These are phyloP conservation scores for Hemileccinum rubropunctum DNA, from an alignment of 768 basidiomycete genomes.

Conservation along the genomic window DNA sequence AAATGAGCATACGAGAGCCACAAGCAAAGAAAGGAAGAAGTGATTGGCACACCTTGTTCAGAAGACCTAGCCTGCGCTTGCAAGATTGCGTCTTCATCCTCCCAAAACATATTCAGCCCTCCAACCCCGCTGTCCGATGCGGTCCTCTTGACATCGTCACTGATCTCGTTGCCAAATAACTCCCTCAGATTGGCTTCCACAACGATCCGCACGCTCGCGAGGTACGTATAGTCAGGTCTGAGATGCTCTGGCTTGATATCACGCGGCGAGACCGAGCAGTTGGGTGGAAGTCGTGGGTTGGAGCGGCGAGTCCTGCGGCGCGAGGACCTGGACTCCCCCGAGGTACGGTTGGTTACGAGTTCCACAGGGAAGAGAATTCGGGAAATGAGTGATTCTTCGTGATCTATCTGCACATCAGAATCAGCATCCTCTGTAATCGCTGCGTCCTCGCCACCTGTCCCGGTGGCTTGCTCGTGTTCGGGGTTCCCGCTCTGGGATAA, in stretches of 20 bases:
- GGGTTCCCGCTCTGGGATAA: neutral
- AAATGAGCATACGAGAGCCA: neutral
- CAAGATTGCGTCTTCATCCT: constrained; percentile 24
- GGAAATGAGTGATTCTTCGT: constrained; percentile 13
- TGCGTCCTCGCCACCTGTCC: neutral
- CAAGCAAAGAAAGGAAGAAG: neutral
- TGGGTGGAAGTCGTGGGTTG: constrained; percentile 12
- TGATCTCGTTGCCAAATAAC: constrained; percentile 17
- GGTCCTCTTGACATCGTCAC: neutral
- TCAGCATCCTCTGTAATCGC: constrained; percentile 2
- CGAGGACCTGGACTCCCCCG: constrained; percentile 4
- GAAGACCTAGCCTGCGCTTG: neutral
- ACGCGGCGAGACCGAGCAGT: constrained; percentile 16
- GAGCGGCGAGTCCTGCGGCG: constrained; percentile 19
- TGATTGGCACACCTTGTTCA: constrained; percentile 3
- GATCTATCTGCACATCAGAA: constrained; percentile 14
- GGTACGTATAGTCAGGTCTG: constrained; percentile 50
- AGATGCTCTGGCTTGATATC: constrained; percentile 29
- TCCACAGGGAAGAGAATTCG: neutral
- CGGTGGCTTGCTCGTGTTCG: neutral
- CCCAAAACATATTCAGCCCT: constrained; percentile 25
- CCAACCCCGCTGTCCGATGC: constrained; percentile 1
- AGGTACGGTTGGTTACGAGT: neutral
- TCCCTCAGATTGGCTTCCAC: constrained; percentile 52
- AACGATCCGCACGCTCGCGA: constrained; percentile 48